Base-by-base conservation (phyloP, 1,284 basidiomycete genomes). In the Sanghuangporus weigelae region DNA sequence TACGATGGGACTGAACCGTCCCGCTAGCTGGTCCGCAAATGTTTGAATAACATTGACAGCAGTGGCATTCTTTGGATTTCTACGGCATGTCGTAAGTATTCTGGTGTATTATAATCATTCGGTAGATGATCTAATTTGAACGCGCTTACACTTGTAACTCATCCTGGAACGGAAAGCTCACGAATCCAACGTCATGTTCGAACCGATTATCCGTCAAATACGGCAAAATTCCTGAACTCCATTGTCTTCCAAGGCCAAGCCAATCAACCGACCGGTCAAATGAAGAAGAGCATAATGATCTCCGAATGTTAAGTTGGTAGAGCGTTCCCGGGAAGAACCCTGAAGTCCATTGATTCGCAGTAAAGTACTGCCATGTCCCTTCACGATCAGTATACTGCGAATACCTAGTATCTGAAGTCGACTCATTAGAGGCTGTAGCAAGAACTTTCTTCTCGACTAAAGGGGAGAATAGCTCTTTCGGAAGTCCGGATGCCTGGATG, bases 111-210 rank as follows among this genome's bases (percentile, higher is more conserved):
- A 19, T 14, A 57, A 57, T 35, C 14, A 26, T 36, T 16, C 19
- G 31, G 12, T 39, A 21, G 42, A 49, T 10, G n/a, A 60, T 68
- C 51, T 53, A 19, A 54, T 55, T 19, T 19, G n/a, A 38, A 38
- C 11, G 14, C 26, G 38, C 53, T 38, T 63, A 70, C 81, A 84
- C 64, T 16, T 63, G 67, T 26, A 85, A 69, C 66, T 85, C 84
- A 63, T 83, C 78, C 50, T 82, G 74, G 68, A 89, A 89, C 0
- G 87, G 84, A 67, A 81, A 85, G 71, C 84, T 86, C 60, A 89
- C 72, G 72, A 89, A 89, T 3, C 87, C 87, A 26, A 87, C 84
- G 71, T 90, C 87, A 68, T 90, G 87, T 14, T 82, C 82, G 31
- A 84, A 75, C 8, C 72, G 73, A 56, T 80, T 82, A 31, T 75